Evolutionary conservation across 2,329 filamentous ascomycete species (phyloP).

Genomic region (Neophaeococcomyces mojaviensis): DNA sequence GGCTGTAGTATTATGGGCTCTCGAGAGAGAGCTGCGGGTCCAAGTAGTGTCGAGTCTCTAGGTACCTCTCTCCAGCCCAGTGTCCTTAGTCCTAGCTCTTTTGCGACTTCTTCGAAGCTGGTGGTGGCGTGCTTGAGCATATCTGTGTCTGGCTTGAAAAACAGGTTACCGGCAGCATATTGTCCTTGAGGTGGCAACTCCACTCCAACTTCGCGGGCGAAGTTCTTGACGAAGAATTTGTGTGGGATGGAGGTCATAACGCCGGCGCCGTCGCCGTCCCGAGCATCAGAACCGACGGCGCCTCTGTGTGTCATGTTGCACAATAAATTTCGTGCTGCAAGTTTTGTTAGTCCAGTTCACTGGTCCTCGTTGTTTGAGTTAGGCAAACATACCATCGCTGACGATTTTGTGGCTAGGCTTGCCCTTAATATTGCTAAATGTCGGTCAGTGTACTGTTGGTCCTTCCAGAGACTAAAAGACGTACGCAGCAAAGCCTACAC

Average conservation of each 20-base stretch:
- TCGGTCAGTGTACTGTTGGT: neutral
- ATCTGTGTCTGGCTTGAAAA: conserved; percentile 95
- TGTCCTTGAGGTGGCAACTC: conserved; percentile 81
- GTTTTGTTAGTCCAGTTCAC: conserved; percentile 14
- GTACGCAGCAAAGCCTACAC: conserved; percentile 97
- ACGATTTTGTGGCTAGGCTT: conserved; percentile 96
- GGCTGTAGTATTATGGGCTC: conserved; percentile 94
- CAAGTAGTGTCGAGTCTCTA: conserved; percentile 84
- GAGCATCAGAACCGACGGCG: conserved; percentile 93
- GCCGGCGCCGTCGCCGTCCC: conserved; percentile 96
- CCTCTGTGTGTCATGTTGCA: conserved; percentile 99
- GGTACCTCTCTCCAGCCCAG: conserved; percentile 95
- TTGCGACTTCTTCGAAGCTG: conserved; percentile 89
- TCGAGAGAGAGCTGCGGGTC: conserved; percentile 83
- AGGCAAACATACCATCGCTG: conserved; percentile 70
- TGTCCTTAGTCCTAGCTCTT: conserved; percentile 77
- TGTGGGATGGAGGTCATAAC: conserved; percentile 99
- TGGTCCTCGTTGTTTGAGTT: conserved; percentile 1
- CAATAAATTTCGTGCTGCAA: conserved; percentile 74
- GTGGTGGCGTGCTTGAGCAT: conserved; percentile 82
- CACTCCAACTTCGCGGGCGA: conserved; percentile 81
- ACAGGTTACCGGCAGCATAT: conserved; percentile 95
- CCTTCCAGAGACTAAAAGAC: conserved; percentile 31
- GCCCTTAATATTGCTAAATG: conserved; percentile 87
- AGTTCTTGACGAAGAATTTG: conserved; percentile 98